phyloP scores from a whole-genome alignment of 768 basidiomycete species.

The Kwoniella heveanensis region DNA sequence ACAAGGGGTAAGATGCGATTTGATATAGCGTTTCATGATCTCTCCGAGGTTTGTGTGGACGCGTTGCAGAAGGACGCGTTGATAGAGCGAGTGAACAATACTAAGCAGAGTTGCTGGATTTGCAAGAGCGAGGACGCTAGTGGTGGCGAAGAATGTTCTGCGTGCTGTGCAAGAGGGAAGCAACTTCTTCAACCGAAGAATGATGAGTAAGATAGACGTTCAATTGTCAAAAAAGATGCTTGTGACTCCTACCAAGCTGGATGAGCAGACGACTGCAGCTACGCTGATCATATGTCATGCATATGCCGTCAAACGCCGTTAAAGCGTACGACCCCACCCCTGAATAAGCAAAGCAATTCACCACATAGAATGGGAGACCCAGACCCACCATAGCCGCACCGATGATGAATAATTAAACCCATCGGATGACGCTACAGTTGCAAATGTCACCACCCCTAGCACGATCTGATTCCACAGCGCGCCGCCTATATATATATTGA shows the following conservation, averaged over 20 bases:
- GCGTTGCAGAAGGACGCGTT: too few species aligned
- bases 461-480: too few species aligned
- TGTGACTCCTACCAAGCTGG: too few species aligned
- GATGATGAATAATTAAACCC: conserved; percentile 1
- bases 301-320: conserved; percentile 5
- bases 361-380: too few species aligned
- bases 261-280: too few species aligned
- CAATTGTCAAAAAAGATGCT: too few species aligned
- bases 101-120: not conserved
- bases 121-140: not conserved
- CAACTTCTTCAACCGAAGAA: too few species aligned
- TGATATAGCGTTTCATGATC: conserved; percentile 6
- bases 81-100: too few species aligned
- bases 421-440: not conserved
- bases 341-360: not conserved
- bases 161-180: not conserved
- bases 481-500: too few species aligned
- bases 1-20: not conserved
- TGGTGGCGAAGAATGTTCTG: not conserved
- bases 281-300: too few species aligned
- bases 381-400: too few species aligned
- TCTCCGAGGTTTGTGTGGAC: not conserved
- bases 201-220: conserved; percentile 11
- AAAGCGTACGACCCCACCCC: not conserved
- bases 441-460: too few species aligned